Evolutionary conservation across 768 basidiomycete species (phyloP), one percentile per base, ranked within the genome.

Genomic region (Mrakia frigida): DNA sequence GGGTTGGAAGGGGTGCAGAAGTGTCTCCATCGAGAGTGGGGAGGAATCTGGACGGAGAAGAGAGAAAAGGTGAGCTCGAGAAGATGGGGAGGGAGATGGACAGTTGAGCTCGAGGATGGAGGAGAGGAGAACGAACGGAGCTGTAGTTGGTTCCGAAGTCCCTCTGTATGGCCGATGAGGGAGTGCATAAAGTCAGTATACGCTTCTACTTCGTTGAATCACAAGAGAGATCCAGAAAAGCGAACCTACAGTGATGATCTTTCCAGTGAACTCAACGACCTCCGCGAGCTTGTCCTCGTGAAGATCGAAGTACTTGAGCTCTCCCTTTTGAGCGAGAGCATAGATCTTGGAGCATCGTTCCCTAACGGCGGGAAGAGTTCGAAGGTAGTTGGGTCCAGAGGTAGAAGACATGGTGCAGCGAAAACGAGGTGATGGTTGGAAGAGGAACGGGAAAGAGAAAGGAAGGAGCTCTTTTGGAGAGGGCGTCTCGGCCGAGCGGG

Each of bases 21-120:
- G 81, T 95, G 94, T 43, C 92, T 85, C 94, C 94, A 96, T 33
- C 94, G 88, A 21, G 93, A 91, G 80, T 94, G 93, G 21, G 92
- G 91, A 6, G 90, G 89, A 53, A 94, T 93, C 92, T 93, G 25
- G n/a, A 41, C 23, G 41, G 23, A 23, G 33, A 0, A 31, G 23
- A 18, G 67, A 25, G 33, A 31, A 25, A 50, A 46, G 68, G 67
- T 79, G 78, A 21, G 81, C 41, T 68, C 3, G 33, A 21, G 16
- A n/a, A n/a, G 78, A 74, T 18, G 82, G 74, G 37, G 76, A 81
- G 81, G 77, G 81, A 61, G 80, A 80, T 50, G 76, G 60, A 41
- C 79, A 79, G 35, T 78, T 79, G 72, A 81, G 80, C 39, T 80
- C 79, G 80, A 65, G 43, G n/a, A n/a, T n/a, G n/a, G n/a, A 10